These are phyloP conservation scores for Fusarium subtropicale DNA, from an alignment of 2,329 filamentous ascomycete genomes.

Conservation along the genomic window DNA sequence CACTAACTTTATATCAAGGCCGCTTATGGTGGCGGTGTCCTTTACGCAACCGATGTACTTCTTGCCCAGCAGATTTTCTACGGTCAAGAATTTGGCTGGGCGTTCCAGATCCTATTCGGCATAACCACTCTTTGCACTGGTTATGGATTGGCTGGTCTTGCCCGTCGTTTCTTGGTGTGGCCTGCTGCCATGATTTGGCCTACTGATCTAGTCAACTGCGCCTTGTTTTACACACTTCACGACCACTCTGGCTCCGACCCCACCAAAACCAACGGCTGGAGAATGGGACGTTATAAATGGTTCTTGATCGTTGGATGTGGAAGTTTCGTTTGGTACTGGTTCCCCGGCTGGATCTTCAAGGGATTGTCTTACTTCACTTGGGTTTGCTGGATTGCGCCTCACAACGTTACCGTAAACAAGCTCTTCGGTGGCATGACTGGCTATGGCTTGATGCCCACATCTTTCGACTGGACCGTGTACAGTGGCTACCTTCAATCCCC, in stretches of 20 bases:
- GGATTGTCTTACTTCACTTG: constrained; percentile 72
- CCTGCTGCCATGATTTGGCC: constrained; percentile 71
- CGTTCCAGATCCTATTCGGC: constrained; percentile 65
- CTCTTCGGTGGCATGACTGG: constrained; percentile 70
- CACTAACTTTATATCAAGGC: constrained; percentile 54
- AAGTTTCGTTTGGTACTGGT: constrained; percentile 68
- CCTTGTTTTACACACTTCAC: constrained; percentile 62
- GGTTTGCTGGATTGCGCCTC: constrained; percentile 70
- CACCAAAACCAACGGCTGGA: constrained; percentile 68
- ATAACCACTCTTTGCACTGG: constrained; percentile 68
- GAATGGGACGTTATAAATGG: constrained; percentile 70
- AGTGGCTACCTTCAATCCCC: constrained; percentile 63
- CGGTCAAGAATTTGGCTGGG: constrained; percentile 65
- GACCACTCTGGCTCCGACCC: constrained; percentile 61
- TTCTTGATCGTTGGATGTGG: constrained; percentile 68
- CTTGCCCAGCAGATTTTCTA: constrained; percentile 67
- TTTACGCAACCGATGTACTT: constrained; percentile 66
- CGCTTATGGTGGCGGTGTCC: constrained; percentile 66
- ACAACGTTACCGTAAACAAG: constrained; percentile 70
- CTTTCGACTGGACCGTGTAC: constrained; percentile 65
- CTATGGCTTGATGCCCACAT: constrained; percentile 70
- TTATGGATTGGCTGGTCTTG: constrained; percentile 67
- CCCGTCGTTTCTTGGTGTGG: constrained; percentile 64
- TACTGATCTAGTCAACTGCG: constrained; percentile 64
- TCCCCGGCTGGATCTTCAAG: constrained; percentile 72